A percentile compares a stretch with the other conserved stretches of the same genome.
These are phyloP conservation scores for Daldinia decipiens DNA, from an alignment of 495 filamentous ascomycete species.

Conservation along the genomic window DNA sequence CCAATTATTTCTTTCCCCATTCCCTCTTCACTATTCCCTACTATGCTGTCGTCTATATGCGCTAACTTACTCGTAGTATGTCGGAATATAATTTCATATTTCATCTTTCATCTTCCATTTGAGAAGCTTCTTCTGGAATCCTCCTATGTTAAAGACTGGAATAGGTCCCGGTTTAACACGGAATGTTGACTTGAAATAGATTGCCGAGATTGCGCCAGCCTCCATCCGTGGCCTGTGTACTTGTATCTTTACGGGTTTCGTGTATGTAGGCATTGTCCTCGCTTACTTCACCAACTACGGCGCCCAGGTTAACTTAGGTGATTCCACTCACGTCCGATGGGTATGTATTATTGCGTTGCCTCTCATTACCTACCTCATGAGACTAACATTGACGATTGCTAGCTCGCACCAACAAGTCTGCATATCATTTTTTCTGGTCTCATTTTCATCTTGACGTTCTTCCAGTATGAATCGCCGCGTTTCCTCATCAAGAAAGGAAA, in stretches of 20 bases:
- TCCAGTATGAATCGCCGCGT: slow-evolving; percentile 70
- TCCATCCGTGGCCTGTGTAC: slow-evolving; percentile 74
- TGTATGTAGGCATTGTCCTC: slow-evolving; percentile 71
- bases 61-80: slow-evolving; percentile 33
- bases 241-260: slow-evolving; percentile 72
- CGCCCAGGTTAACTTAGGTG: slow-evolving; percentile 66
- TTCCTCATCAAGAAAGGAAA: slow-evolving; percentile 64
- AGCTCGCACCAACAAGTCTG: slow-evolving; percentile 71
- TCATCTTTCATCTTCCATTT: background rate
- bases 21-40: no score
- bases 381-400: slow-evolving; percentile 3
- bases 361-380: background rate
- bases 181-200: slow-evolving; percentile 36
- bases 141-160: background rate
- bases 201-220: slow-evolving; percentile 70
- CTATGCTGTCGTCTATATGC: background rate
- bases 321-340: slow-evolving; percentile 67
- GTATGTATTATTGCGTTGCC: slow-evolving; percentile 46
- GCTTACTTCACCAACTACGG: slow-evolving; percentile 69
- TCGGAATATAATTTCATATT: slow-evolving; percentile 3
- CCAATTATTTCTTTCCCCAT: no score
- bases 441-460: slow-evolving; percentile 71
- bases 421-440: slow-evolving; percentile 79
- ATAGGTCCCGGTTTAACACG: slow-evolving; percentile 20
- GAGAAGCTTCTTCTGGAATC: background rate